Evolutionary conservation across 1,284 basidiomycete species (phyloP).

Genomic region (Melampsora larici-populina): DNA sequence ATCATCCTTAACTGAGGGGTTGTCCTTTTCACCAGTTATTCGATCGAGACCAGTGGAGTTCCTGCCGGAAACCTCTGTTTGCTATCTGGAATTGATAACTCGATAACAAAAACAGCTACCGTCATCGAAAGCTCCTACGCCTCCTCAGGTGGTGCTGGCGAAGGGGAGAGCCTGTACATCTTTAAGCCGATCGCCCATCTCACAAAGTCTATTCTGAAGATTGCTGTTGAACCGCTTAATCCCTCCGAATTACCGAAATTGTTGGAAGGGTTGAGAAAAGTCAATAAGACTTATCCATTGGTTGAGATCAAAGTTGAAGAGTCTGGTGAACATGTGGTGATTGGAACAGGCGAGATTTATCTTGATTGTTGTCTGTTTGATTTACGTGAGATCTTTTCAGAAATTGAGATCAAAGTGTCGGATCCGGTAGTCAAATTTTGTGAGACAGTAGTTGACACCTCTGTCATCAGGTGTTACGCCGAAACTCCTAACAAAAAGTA

Average conservation of each 20-base stretch:
- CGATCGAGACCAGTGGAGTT: conserved; percentile 79
- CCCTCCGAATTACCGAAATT: conserved; percentile 98
- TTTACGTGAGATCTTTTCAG: conserved; percentile 82
- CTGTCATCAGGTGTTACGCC: conserved; percentile 95
- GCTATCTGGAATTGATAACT: conserved; percentile 86
- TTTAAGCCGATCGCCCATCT: conserved; percentile 94
- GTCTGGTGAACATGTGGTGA: conserved; percentile 91
- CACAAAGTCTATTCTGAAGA: conserved; percentile 95
- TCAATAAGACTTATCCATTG: conserved; percentile 97
- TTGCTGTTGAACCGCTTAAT: conserved; percentile 95
- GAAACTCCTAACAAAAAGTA: conserved; percentile 99
- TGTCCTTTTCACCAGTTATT: conserved; percentile 63
- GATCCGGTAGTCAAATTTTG: conserved; percentile 98
- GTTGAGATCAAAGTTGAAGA: conserved; percentile 95
- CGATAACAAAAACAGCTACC: conserved; percentile 92
- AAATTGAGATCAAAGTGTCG: conserved; percentile 99
- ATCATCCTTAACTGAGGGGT: not conserved
- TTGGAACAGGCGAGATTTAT: conserved; percentile 96
- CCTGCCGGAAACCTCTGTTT: conserved; percentile 90
- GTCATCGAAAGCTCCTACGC: conserved; percentile 60
- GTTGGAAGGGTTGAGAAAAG: conserved; percentile 89
- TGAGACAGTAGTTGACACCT: conserved; percentile 97
- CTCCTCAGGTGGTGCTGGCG: conserved; percentile 58
- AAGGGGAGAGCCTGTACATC: conserved; percentile 79
- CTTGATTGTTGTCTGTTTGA: conserved; percentile 97